Evolutionary conservation across 768 basidiomycete species (phyloP).

Genomic region (Termitomyces sp.): DNA sequence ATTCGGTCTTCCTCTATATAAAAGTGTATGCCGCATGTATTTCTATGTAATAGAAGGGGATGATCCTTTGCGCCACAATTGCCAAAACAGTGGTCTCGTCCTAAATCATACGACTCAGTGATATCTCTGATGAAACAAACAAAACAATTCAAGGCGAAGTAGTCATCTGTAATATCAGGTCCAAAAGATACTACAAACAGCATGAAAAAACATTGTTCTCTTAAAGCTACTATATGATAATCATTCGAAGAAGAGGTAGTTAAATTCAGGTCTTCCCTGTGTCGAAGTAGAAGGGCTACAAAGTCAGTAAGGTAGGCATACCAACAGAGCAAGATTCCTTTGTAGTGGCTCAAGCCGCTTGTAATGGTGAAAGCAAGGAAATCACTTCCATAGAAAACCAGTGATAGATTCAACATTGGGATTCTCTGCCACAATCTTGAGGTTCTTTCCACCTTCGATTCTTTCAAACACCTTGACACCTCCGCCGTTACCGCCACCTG

Average conservation of each 20-base stretch:
- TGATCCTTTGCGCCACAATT: background rate
- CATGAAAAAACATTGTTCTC: no score
- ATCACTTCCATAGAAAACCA: constrained; percentile 48
- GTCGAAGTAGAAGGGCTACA: background rate
- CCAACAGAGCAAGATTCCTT: background rate
- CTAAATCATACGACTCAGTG: no score
- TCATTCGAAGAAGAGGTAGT: no score
- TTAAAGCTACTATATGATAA: no score
- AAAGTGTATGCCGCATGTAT: background rate
- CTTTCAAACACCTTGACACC: constrained; percentile 72
- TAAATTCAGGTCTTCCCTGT: no score
- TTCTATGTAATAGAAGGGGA: background rate
- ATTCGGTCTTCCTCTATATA: background rate
- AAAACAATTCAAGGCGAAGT: no score
- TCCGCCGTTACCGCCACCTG: constrained; percentile 56
- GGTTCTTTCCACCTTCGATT: constrained; percentile 47
- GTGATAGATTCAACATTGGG: constrained; percentile 39
- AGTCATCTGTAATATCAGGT: no score
- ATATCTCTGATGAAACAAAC: no score
- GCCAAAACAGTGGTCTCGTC: background rate
- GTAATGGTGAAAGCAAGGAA: background rate
- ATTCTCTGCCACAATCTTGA: constrained; percentile 48
- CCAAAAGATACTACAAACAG: background rate
- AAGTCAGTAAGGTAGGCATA: background rate
- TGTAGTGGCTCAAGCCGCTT: background rate